Evolutionary conservation across 345 rosid genomes (phyloP), one percentile per base, ranked within the genome.

Genomic region (Xanthoceras sorbifolium): DNA sequence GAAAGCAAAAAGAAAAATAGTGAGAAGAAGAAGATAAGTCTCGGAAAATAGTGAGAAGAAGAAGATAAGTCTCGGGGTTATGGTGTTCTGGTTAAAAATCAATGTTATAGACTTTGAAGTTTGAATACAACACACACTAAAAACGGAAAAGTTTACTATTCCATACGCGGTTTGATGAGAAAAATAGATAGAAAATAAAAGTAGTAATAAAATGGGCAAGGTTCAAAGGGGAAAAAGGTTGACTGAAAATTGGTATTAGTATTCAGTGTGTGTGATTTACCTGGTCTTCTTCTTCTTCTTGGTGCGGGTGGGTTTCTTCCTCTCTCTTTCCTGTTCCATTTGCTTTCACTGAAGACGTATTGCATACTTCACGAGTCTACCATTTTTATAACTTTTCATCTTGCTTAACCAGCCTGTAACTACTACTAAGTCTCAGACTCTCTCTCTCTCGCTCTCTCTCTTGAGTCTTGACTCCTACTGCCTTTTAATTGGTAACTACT

Each of bases 71-170:
- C 17, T 18, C 12, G 68, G 46, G 54, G 28, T 64, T 17, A 20
- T 9, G 52, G 67, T 22, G 31, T 15, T 32, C 59, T 4, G 64
- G n/a, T 57, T 25, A 38, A 64, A 9, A 78, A 81, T 77, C 77
- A 67, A 80, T 2, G 77, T 50, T 65, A 12, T 5, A 54, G 87
- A 84, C 87, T 82, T 84, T 82, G n/a, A n/a, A n/a, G n/a, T n/a
- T n/a, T n/a, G 85, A 82, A 79, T 77, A 50, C 2, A 50, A 6
- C 55, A 50, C 61, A 8, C 12, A 26, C 4, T 18, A 6, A 12
- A 9, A 44, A 31, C 2, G 15, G 17, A 18, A 48, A 64, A 70
- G 42, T 67, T 36, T 25, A 76, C 79, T 74, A 62, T 79, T 55
- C 59, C 4, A 34, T 22, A 85, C 87, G 85, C 87, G 87, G 64